Conservation (phyloP, 73 alveolate species). For the Tetrahymena malaccensis region DNA sequence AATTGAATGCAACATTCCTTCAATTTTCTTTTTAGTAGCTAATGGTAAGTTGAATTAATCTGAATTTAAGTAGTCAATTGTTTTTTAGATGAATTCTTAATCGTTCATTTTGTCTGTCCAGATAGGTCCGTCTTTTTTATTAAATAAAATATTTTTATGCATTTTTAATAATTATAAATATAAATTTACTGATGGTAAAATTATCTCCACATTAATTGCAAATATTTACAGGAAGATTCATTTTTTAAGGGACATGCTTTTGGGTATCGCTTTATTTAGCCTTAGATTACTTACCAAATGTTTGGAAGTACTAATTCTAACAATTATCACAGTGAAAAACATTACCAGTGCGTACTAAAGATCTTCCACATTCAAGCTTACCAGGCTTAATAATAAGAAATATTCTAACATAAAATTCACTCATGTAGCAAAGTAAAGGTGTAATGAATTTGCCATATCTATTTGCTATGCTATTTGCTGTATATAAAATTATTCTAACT, state of each 20-base stretch:
- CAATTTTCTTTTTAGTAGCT: constrained; percentile 68
- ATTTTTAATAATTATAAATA: too few relatives aligned
- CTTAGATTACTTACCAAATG: constrained; percentile 55
- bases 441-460: constrained; percentile 69
- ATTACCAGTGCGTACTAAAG: constrained; percentile 74
- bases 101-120: constrained; percentile 72
- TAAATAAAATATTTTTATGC: too few relatives aligned
- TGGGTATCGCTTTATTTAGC: not conserved
- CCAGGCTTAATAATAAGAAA: constrained; percentile 70
- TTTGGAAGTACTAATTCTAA: constrained; percentile 58
- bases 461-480: constrained; percentile 72
- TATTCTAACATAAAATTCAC: constrained; percentile 85
- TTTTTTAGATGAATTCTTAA: constrained; percentile 53
- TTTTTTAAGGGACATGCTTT: constrained; percentile 22
- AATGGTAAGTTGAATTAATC: constrained; percentile 19
- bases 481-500: constrained; percentile 73
- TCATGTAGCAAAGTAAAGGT: constrained; percentile 77
- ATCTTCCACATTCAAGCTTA: constrained; percentile 68
- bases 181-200: constrained; percentile 53
- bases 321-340: constrained; percentile 72
- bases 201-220: constrained; percentile 71
- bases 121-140: constrained; percentile 61
- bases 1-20: constrained; percentile 60
- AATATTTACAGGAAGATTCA: not conserved
- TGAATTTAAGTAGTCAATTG: not conserved